Conservation (phyloP, 2,329 filamentous ascomycete genomes). For the Fusarium nygamai region DNA sequence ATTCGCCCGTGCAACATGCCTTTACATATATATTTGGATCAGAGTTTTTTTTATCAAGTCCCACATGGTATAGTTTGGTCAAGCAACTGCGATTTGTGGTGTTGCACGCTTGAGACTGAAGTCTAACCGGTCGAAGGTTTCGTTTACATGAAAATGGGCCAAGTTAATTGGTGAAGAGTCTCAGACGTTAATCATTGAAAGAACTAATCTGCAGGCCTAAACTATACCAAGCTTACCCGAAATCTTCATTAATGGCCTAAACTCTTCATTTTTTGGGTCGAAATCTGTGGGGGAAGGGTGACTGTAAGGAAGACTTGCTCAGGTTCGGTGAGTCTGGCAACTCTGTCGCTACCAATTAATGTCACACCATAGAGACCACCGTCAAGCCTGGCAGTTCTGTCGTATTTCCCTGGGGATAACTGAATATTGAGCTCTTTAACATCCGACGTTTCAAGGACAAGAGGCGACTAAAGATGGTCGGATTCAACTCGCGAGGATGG, state of each 20-base stretch:
- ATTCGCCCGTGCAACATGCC: fast-evolving
- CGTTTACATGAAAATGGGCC: neutral
- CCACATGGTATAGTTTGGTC: neutral
- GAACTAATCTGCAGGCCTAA: too few species aligned
- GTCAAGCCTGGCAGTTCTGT: neutral
- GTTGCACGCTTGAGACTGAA: neutral
- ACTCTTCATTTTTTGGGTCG: neutral
- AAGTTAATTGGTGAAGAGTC: neutral
- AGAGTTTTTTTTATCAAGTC: fast-evolving
- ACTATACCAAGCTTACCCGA: neutral
- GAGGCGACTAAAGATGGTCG: neutral
- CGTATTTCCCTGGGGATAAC: neutral
- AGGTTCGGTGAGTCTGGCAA: neutral
- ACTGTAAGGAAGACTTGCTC: neutral
- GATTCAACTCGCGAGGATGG: neutral
- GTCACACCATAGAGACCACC: fast-evolving
- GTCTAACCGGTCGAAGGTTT: neutral
- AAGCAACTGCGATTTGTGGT: too few species aligned
- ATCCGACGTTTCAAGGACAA: neutral
- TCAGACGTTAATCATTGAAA: neutral
- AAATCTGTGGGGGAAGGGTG: too few species aligned
- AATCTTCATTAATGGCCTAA: too few species aligned
- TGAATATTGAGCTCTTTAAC: neutral
- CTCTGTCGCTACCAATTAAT: neutral
- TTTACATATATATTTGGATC: neutral